phyloP scores from a whole-genome alignment of 495 filamentous ascomycete species.

The Tuber brumale region DNA sequence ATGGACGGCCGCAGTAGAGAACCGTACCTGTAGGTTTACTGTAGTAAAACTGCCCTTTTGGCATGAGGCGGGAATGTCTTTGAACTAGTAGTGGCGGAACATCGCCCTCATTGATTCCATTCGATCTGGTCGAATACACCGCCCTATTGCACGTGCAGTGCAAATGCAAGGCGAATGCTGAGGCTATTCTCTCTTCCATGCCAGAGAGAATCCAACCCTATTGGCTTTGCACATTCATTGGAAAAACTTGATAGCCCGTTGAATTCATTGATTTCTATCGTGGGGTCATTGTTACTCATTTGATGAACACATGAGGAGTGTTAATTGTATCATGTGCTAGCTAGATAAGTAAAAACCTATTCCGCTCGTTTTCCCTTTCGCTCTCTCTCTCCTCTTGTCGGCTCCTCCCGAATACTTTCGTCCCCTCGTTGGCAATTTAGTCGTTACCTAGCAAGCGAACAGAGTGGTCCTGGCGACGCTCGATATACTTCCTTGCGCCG shows the following conservation, averaged over 20 bases:
- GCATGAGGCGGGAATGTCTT: neutral
- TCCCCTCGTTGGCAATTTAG: neutral
- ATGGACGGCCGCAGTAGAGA: neutral
- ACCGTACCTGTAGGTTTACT: neutral
- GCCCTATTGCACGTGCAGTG: neutral
- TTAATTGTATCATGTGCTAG: constrained; percentile 4
- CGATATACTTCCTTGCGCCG: constrained; percentile 1
- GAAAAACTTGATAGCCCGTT: neutral
- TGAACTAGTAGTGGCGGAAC: neutral
- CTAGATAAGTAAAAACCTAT: neutral
- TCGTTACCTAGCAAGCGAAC: neutral
- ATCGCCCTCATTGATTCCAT: neutral
- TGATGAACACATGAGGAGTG: neutral
- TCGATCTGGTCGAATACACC: neutral
- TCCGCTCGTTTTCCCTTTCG: neutral
- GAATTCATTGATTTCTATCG: neutral
- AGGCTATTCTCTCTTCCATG: neutral
- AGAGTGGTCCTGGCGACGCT: constrained; percentile 3
- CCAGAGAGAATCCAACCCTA: neutral
- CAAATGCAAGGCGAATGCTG: neutral
- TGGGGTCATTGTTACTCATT: neutral
- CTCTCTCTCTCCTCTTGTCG: neutral
- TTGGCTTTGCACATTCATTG: neutral
- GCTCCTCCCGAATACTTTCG: neutral
- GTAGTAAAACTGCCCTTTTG: neutral